Conservation (phyloP, 2,329 filamentous ascomycete species). For the Penicillium sp. region DNA sequence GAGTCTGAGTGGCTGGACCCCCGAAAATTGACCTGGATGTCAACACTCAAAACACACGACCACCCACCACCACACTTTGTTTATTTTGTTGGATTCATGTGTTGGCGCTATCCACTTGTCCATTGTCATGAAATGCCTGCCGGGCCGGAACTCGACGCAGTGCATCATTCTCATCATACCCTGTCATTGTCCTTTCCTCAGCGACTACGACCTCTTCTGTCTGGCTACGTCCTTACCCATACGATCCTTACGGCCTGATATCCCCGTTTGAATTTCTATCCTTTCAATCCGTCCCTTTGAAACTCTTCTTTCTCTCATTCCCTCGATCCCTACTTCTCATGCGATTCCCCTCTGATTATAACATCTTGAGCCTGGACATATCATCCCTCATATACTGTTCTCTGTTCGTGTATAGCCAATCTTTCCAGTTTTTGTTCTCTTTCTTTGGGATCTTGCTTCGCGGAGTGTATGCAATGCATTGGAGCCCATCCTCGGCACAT, state of each 20-base stretch:
- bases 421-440: neutral
- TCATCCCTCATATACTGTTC: constrained; percentile 15
- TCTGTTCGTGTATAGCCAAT: neutral
- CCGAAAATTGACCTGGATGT: constrained; percentile 27
- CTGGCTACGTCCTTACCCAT: constrained; percentile 16
- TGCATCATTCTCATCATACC: constrained; percentile 17
- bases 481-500: neutral
- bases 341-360: constrained; percentile 5
- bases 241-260: constrained; percentile 24
- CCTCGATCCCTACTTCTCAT: constrained; percentile 2
- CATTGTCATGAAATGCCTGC: constrained; percentile 10
- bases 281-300: neutral
- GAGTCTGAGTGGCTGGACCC: constrained; percentile 25
- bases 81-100: constrained; percentile 5
- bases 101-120: constrained; percentile 6
- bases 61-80: constrained; percentile 8
- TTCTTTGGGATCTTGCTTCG: neutral
- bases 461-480: constrained; percentile 1
- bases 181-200: constrained; percentile 14
- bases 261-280: constrained; percentile 10
- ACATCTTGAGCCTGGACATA: constrained; percentile 21
- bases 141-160: constrained; percentile 21
- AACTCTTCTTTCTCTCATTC: constrained; percentile 9
- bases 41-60: constrained; percentile 20
- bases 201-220: constrained; percentile 11